Percentiles rank a stretch among this genome's conserved stretches.
Evolutionary conservation across 345 rosid species (phyloP).

Genomic region (Sisymbrium altissimum): DNA sequence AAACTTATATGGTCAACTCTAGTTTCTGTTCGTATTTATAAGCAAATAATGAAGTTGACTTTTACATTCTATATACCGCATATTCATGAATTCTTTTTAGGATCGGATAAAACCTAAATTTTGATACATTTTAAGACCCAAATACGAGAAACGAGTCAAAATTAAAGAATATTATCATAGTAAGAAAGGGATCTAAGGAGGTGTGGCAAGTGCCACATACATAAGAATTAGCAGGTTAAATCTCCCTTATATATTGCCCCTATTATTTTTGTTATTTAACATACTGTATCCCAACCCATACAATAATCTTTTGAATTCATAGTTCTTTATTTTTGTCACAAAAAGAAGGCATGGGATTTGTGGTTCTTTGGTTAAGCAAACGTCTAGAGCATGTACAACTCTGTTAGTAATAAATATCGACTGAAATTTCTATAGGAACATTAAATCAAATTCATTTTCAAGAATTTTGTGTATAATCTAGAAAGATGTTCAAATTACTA

Average conservation of each 20-base stretch:
- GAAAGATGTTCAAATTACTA: too few relatives aligned
- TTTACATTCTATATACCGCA: not conserved
- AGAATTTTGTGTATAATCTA: too few relatives aligned
- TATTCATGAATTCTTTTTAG: not conserved
- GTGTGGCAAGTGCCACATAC: not conserved
- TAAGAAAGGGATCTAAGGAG: not conserved
- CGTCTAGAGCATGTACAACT: too few relatives aligned
- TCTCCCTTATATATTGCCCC: not conserved
- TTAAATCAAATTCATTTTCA: too few relatives aligned
- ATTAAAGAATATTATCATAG: not conserved
- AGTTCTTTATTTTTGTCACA: not conserved
- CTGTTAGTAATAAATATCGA: too few relatives aligned
- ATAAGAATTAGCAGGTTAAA: not conserved
- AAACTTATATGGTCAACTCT: conserved; percentile 10
- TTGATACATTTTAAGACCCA: not conserved
- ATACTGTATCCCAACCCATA: not conserved
- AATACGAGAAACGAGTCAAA: not conserved
- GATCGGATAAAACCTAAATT: not conserved
- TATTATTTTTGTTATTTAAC: not conserved
- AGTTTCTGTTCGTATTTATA: not conserved
- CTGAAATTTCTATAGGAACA: too few relatives aligned
- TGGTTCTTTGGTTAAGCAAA: not conserved
- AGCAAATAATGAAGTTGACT: conserved; percentile 2
- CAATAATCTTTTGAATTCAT: not conserved
- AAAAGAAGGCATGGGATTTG: not conserved